Conservation (phyloP, 2,329 filamentous ascomycete species). For the Phyllosticta citriasiana region DNA sequence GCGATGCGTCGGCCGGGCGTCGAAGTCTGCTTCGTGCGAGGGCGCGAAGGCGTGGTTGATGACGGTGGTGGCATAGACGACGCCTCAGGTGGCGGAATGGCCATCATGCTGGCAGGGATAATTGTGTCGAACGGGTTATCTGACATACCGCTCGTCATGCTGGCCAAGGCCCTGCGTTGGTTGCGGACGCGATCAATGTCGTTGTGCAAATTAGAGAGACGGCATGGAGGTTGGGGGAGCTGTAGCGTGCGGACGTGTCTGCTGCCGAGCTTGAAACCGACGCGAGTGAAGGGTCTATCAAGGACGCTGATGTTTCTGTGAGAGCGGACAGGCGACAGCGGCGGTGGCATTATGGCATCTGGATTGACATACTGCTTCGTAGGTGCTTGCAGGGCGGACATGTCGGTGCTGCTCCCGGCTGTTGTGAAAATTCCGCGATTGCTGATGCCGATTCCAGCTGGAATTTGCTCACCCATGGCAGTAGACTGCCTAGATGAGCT, state of each 20-base stretch:
- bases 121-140: too few relatives aligned
- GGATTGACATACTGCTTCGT: not conserved
- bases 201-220: too few relatives aligned
- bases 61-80: too few relatives aligned
- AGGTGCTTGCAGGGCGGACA: not conserved
- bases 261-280: not conserved
- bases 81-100: not conserved
- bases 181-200: too few relatives aligned
- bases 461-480: not conserved
- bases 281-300: not conserved
- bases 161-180: too few relatives aligned
- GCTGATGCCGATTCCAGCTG: constrained; percentile 3
- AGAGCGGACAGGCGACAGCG: not conserved
- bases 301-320: not conserved
- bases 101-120: not conserved
- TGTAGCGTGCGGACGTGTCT: not conserved
- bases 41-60: not conserved
- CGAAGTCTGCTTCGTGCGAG: not conserved
- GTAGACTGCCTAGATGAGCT: not conserved
- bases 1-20: not conserved
- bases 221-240: too few relatives aligned
- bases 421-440: constrained; percentile 8
- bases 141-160: too few relatives aligned
- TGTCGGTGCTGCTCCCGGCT: not conserved
- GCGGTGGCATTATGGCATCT: not conserved